Evolutionary conservation across 352 stramenopile genomes (phyloP).

Genomic region (Halophytophthora batemanensis): DNA sequence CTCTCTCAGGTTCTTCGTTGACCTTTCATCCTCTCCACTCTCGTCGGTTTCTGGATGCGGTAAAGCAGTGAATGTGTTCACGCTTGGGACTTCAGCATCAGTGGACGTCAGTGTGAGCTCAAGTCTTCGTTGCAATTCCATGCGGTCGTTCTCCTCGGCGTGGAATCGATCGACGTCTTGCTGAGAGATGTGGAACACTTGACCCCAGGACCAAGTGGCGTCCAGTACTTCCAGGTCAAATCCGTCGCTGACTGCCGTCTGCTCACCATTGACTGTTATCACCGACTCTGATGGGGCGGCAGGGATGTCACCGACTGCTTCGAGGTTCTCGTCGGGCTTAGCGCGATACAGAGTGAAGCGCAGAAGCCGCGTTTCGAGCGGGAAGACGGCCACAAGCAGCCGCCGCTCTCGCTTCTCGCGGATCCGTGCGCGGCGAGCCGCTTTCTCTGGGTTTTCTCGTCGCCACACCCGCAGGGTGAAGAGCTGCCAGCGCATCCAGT

Average conservation of each 20-base stretch:
- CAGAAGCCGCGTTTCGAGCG: conserved; percentile 28
- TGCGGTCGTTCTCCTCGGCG: conserved; percentile 10
- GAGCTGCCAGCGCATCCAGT: conserved; percentile 47
- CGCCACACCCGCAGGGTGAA: conserved; percentile 50
- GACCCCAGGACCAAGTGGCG: conserved; percentile 9
- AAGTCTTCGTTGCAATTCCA: conserved; percentile 6
- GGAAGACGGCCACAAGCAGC: conserved; percentile 22
- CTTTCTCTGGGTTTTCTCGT: conserved; percentile 34
- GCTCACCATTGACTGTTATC: not conserved
- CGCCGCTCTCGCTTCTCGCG: conserved; percentile 36
- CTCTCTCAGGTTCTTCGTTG: conserved; percentile 7
- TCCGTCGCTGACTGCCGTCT: conserved; percentile 1
- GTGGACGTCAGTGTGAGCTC: not conserved
- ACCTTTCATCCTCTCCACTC: not conserved
- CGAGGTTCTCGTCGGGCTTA: not conserved
- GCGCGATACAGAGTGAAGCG: conserved; percentile 42
- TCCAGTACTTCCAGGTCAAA: conserved; percentile 32
- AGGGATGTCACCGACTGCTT: not conserved
- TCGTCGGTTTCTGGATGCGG: too few species aligned
- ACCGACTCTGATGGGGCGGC: not conserved
- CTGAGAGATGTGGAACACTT: conserved; percentile 7
- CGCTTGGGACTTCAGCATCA: too few species aligned
- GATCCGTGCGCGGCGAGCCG: conserved; percentile 40
- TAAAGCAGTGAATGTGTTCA: too few species aligned
- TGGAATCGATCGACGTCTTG: conserved; percentile 18